Evolutionary conservation across 805 yeast species (phyloP).

Genomic region (Cyberlindnera petersonii): DNA sequence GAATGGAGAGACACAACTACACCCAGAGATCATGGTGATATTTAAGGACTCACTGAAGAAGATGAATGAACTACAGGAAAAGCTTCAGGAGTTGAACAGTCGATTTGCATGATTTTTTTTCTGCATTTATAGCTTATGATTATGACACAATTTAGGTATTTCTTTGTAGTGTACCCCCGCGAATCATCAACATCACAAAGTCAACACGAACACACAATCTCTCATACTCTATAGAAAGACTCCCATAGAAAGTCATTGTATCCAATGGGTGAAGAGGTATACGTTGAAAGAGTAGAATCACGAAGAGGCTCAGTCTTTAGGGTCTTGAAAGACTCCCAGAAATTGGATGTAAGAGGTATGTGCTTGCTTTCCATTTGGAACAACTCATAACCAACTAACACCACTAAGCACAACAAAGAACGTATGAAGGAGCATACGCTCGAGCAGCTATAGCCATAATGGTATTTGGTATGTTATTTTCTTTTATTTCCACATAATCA

Average conservation of each 20-base stretch:
- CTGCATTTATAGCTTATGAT: no score
- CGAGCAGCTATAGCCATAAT: constrained; percentile 68
- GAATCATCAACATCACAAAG: no score
- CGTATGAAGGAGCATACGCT: constrained; percentile 81
- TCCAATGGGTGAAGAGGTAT: no score
- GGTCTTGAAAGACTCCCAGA: constrained; percentile 12
- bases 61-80: constrained; percentile 34
- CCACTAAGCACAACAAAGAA: constrained; percentile 45
- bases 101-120: constrained; percentile 9
- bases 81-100: constrained; percentile 20
- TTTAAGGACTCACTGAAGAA: constrained; percentile 56
- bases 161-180: no score
- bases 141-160: no score
- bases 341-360: constrained; percentile 17
- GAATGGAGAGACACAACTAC: constrained; percentile 27
- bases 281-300: neutral
- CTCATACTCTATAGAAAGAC: no score
- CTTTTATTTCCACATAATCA: no score
- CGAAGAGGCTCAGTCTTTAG: constrained; percentile 11
- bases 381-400: neutral
- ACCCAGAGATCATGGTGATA: constrained; percentile 47
- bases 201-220: neutral
- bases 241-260: no score
- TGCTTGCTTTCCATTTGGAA: neutral
- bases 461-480: constrained; percentile 38